Percentiles rank a stretch among this genome's conserved stretches.
Conservation (phyloP, 305 asterid genomes). For the Fraxinus xanthoxyloides region DNA sequence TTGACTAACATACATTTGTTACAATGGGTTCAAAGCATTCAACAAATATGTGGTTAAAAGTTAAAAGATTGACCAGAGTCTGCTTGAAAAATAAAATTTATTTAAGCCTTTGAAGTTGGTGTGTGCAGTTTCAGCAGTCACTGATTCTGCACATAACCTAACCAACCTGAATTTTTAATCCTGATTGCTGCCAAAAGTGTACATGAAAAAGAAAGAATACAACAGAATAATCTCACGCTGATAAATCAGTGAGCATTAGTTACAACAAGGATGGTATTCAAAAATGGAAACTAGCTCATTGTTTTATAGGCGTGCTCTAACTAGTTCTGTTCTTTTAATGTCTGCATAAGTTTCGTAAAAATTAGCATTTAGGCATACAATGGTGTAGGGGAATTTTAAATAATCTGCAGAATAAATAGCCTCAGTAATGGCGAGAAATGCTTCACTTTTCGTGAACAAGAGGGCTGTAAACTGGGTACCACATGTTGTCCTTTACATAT, state of each 20-base stretch:
- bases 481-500: slow-evolving; percentile 73
- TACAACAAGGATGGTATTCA: slow-evolving; percentile 7
- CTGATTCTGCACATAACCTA: background rate
- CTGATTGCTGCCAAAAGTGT: background rate
- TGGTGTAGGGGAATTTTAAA: slow-evolving; percentile 27
- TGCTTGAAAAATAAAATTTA: background rate
- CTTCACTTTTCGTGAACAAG: slow-evolving; percentile 93
- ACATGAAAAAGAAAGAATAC: background rate
- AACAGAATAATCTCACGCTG: background rate
- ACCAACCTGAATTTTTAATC: background rate
- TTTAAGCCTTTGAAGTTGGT: background rate
- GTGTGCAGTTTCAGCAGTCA: background rate
- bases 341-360: slow-evolving; percentile 20
- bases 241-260: background rate
- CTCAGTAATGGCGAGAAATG: background rate
- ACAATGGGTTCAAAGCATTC: background rate
- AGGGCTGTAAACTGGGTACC: slow-evolving; percentile 92
- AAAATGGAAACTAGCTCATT: slow-evolving; percentile 6
- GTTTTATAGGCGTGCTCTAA: slow-evolving; percentile 19
- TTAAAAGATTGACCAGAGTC: background rate
- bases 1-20: background rate
- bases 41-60: background rate
- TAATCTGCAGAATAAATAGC: slow-evolving; percentile 18
- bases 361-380: slow-evolving; percentile 21
- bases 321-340: slow-evolving; percentile 13